Evolutionary conservation across 768 basidiomycete genomes (phyloP), one percentile per base, ranked within the genome.

Genomic region (Pluteus cervinus): DNA sequence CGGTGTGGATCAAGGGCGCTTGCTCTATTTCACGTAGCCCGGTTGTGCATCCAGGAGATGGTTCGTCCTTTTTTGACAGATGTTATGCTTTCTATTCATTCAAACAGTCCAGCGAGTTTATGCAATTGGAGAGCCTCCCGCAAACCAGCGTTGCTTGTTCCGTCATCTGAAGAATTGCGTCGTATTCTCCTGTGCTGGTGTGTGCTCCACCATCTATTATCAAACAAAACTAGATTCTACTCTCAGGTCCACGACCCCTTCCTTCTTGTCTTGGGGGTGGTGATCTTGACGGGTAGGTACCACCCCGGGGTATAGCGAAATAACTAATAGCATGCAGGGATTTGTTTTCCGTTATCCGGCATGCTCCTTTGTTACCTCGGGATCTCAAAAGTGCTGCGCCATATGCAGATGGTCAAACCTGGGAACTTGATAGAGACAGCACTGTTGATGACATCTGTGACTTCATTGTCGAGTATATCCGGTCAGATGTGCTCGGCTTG

Each of bases 401-500:
- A 3, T 86, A 88, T 47, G 41, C 56, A 2, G 29, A 67, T 3
- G 60, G 56, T 6, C 47, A 45, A 0, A 57, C 71, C 1, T 59
- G 56, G 29, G 57, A 52, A 3, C 56, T 80, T 9, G 63, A 66
- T 0, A 59, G 70, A 12, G 66, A 73, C 6, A 75, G 76, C 39
- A 75, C 67, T 0, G 71, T 86, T 4, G 64, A 79, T 1, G 84
- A 88, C 46, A 76, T 90, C 10, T 84, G 82, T 43, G 68, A 90
- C 40, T 90, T 91, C 47, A 63, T 91, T 16, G 76, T 87, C 10
- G 79, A 90, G 47, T 91, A 89, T 39, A 86, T 91, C 52, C 72
- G 85, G 44, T 86, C 86, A 0, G 86, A 90, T 49, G 73, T 87
- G 29, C 57, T 87, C 69, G 84, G 86, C 7, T 61, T 89, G 7